Evolutionary conservation across 2,329 filamentous ascomycete genomes (phyloP).

Genomic region (Cladobotryum protrusum): DNA sequence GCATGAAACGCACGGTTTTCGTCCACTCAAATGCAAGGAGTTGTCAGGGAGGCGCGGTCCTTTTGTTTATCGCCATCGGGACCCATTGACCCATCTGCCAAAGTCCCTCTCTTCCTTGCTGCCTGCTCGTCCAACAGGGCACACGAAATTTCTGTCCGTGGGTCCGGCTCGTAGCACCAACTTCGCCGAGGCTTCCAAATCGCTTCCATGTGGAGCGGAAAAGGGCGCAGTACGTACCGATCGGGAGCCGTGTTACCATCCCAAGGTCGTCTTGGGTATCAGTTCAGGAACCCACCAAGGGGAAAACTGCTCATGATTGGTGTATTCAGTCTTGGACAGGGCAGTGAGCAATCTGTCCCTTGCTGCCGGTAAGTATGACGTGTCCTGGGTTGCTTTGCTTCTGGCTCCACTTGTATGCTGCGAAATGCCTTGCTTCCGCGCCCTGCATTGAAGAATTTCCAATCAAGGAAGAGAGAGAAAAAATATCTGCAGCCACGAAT

Average conservation of each 20-base stretch:
- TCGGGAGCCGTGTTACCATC: slow-evolving; percentile 4
- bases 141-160: neutral
- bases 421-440: neutral
- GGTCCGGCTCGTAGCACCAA: slow-evolving; percentile 5
- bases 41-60: neutral
- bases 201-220: slow-evolving; percentile 11
- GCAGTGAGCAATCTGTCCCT: neutral
- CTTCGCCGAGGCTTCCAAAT: slow-evolving; percentile 9
- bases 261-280: neutral
- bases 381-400: neutral
- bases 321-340: neutral
- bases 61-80: neutral
- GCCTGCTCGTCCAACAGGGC: neutral
- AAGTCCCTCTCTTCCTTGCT: neutral
- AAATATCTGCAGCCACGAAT: neutral
- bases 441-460: neutral
- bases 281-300: neutral
- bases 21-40: slow-evolving; percentile 1
- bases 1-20: neutral
- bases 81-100: neutral
- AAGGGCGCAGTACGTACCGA: slow-evolving; percentile 1
- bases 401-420: neutral
- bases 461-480: neutral
- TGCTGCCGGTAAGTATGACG: neutral
- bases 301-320: neutral